Percentiles rank a stretch among this genome's conserved stretches.
Evolutionary conservation across 306 rosid genomes (phyloP).

Genomic region (Quillaja saponaria): DNA sequence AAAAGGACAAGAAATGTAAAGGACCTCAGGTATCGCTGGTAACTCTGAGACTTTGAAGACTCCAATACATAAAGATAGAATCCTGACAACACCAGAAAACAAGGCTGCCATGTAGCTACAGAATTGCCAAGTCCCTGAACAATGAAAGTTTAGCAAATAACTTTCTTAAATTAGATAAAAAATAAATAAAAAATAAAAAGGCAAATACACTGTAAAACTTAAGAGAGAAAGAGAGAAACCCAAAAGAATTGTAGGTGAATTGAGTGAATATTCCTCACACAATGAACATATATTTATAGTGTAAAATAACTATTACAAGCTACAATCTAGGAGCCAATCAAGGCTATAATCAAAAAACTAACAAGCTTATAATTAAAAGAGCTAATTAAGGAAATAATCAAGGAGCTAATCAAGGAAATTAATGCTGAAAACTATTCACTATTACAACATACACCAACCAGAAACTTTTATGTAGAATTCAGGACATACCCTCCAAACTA

Average conservation of each 20-base stretch:
- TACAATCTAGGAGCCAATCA: too few species aligned
- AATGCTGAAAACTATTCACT: too few species aligned
- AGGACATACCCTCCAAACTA: conserved; percentile 80
- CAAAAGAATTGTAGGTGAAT: too few species aligned
- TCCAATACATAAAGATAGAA: conserved; percentile 75
- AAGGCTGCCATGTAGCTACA: conserved; percentile 89
- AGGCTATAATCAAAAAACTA: too few species aligned
- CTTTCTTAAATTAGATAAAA: conserved; percentile 11
- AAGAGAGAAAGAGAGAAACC: too few species aligned
- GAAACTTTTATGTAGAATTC: conserved; percentile 17
- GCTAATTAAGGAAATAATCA: too few species aligned
- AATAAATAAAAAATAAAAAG: conserved; percentile 10
- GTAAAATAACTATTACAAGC: too few species aligned
- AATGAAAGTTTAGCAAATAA: conserved; percentile 18
- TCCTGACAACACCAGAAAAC: conserved; percentile 78
- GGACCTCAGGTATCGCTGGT: conserved; percentile 83
- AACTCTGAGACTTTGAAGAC: conserved; percentile 67
- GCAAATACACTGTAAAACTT: too few species aligned
- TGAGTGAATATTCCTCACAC: too few species aligned
- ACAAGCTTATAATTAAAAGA: too few species aligned
- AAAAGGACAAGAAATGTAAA: conserved; percentile 7
- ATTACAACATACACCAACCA: not conserved
- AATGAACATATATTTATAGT: too few species aligned
- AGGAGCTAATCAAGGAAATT: too few species aligned
- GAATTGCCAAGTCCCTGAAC: conserved; percentile 95